Evolutionary conservation across 805 yeast genomes (phyloP), one percentile per base, ranked within the genome.

Genomic region (Monosporozyma siamensis): DNA sequence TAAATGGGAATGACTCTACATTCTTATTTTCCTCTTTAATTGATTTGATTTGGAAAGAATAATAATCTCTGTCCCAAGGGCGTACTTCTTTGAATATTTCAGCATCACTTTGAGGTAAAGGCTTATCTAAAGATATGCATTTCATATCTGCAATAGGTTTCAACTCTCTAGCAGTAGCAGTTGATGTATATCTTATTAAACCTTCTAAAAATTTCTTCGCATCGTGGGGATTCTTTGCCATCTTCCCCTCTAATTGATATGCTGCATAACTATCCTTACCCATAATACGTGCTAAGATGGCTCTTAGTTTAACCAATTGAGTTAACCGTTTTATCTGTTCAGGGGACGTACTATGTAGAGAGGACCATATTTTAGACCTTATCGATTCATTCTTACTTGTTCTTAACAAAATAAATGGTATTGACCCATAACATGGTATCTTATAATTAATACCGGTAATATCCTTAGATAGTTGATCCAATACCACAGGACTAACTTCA

Each of bases 41-140:
- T 9, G 25, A 25, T 22, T 29, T 36, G 6, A 26, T 23, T 6
- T 38, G 15, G 21, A 42, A 20, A 6, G 46, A 55, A 46, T 65
- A 72, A 55, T 74, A 89, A 48, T 88, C 95, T 47, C 95, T 72
- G 61, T 92, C 97, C 97, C 97, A 92, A 1, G 96, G 96, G 46
- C 77, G 74, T 25, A 88, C 70, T 10, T 61, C 59, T 7, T 63
- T 62, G 4, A 74, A 58, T 2, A 77, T 62, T 18, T 71, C 70
- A 12, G 63, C 70, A 14, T 63, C 65, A 9, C 55, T 49, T 2
- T 24, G 30, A 5, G 31, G n/a, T 4, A 26, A 8, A 8, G 44
- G 44, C 39, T 49, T 47, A 5, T 49, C 49, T 17, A 46, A 20
- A 14, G 46, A 45, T 17, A 55, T 55, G 24, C 58, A 50, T 44